These are phyloP conservation scores for Solanum boliviense DNA, from an alignment of 257 asterid species.

Conservation along the genomic window DNA sequence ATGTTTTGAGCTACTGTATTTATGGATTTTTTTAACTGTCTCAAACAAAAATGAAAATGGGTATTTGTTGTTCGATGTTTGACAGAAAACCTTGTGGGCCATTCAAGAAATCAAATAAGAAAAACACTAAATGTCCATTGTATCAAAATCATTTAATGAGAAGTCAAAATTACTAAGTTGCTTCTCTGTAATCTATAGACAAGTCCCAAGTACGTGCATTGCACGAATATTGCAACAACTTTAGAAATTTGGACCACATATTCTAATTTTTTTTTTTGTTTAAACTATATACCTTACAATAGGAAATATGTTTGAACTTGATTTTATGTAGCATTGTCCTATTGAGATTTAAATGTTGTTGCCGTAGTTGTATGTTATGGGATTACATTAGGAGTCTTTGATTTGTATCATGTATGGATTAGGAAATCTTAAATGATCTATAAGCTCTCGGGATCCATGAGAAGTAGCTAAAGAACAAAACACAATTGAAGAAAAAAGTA, in stretches of 20 bases:
- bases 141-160: neutral
- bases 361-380: neutral
- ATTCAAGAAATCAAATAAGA: neutral
- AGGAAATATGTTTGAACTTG: neutral
- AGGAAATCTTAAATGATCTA: neutral
- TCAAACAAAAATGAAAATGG: neutral
- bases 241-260: neutral
- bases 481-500: neutral
- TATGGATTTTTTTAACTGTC: neutral
- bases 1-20: neutral
- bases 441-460: neutral
- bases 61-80: neutral
- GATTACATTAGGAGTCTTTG: neutral
- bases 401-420: neutral
- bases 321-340: neutral
- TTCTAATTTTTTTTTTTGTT: neutral
- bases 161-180: neutral
- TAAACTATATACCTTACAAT: neutral
- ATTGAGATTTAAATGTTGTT: neutral
- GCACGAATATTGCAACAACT: neutral
- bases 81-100: neutral
- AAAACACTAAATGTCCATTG: neutral
- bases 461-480: neutral
- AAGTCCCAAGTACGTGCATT: neutral
- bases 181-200: neutral